phyloP scores from a whole-genome alignment of 2,329 filamentous ascomycete genomes.

The Rhexocercosporidium sp. region DNA sequence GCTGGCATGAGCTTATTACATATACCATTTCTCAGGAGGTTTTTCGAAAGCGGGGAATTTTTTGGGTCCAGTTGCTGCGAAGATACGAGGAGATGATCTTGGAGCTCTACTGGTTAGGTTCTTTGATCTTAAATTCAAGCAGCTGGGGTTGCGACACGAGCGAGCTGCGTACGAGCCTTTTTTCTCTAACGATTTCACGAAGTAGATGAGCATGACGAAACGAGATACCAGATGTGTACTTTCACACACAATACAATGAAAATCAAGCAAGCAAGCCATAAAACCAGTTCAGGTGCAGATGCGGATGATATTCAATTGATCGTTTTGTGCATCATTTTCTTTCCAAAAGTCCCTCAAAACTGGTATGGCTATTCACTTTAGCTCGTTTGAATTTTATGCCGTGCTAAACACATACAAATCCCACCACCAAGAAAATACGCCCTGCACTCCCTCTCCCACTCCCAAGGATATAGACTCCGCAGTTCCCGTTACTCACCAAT shows the following conservation, averaged over 20 bases:
- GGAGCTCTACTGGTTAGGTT: neutral
- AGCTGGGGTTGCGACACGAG: neutral
- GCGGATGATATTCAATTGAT: neutral
- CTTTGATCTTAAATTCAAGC: neutral
- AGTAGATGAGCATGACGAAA: neutral
- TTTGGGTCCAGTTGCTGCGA: neutral
- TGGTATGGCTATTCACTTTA: neutral
- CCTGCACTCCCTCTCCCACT: neutral
- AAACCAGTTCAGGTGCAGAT: neutral
- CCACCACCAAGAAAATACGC: neutral
- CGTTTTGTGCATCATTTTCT: slow-evolving; percentile 1
- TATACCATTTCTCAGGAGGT: neutral
- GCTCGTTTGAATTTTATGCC: neutral
- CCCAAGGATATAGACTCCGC: neutral
- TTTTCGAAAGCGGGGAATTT: neutral
- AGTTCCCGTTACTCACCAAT: neutral
- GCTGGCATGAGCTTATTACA: neutral
- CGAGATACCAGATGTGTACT: neutral
- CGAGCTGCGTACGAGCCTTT: neutral
- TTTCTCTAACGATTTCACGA: slow-evolving; percentile 4
- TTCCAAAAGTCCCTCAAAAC: neutral
- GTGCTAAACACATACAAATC: slow-evolving; percentile 5
- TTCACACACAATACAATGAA: neutral
- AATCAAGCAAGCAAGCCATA: neutral
- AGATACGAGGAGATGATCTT: neutral